Conservation (phyloP, 768 basidiomycete genomes). For the Boletus rubescentipes region DNA sequence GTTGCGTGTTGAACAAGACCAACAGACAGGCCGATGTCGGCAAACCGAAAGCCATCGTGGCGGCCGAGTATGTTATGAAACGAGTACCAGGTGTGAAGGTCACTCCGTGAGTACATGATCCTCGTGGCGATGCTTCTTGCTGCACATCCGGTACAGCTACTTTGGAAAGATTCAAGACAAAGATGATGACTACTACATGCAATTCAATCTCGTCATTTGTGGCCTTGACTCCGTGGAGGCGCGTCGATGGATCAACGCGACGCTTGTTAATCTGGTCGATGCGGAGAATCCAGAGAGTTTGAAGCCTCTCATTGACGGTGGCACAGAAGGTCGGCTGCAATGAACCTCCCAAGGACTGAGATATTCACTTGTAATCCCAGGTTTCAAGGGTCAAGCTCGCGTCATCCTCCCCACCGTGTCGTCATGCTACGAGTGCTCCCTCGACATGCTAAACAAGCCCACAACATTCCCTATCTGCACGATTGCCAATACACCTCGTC, state of each 20-base stretch:
- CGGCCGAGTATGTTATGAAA: slow-evolving; percentile 96
- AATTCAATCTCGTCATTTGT: slow-evolving; percentile 96
- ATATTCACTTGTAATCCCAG: slow-evolving; percentile 39
- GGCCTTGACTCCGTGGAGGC: slow-evolving; percentile 98
- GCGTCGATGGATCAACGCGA: slow-evolving; percentile 98
- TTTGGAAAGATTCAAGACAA: slow-evolving; percentile 99
- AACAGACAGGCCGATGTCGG: slow-evolving; percentile 87
- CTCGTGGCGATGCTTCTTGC: background rate
- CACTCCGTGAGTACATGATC: slow-evolving; percentile 70
- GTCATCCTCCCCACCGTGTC: slow-evolving; percentile 94
- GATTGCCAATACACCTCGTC: slow-evolving; percentile 96
- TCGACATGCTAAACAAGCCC: slow-evolving; percentile 97
- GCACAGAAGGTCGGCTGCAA: slow-evolving; percentile 79
- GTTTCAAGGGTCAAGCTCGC: slow-evolving; percentile 97
- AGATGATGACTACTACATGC: slow-evolving; percentile 89
- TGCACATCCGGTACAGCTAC: slow-evolving; percentile 53
- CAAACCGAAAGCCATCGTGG: slow-evolving; percentile 88
- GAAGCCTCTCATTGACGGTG: slow-evolving; percentile 97
- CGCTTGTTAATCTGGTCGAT: slow-evolving; percentile 92
- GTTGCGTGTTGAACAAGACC: background rate
- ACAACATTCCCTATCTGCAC: slow-evolving; percentile 98
- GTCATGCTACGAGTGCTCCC: slow-evolving; percentile 96
- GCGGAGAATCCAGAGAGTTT: slow-evolving; percentile 88
- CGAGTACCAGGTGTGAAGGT: slow-evolving; percentile 96
- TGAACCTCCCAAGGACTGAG: background rate